A percentile compares a stretch with the other conserved stretches of the same genome.
Evolutionary conservation across 2,329 filamentous ascomycete genomes (phyloP).

Genomic region (Leptoxyphium fumago): DNA sequence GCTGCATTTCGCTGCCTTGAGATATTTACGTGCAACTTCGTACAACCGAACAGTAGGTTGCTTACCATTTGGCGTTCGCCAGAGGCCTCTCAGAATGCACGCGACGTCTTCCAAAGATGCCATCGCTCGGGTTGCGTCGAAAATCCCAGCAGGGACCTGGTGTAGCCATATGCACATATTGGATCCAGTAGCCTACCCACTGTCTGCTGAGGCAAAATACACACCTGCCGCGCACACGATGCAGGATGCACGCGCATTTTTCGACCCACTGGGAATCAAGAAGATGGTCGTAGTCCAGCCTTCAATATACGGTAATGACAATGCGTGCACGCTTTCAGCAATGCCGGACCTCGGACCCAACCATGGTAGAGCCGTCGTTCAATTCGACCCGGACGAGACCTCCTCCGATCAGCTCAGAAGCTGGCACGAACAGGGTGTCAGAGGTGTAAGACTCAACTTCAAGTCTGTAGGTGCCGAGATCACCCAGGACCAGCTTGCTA

Average conservation of each 20-base stretch:
- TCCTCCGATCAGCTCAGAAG: slow-evolving; percentile 26
- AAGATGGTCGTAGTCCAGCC: slow-evolving; percentile 46
- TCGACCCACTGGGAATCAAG: slow-evolving; percentile 34
- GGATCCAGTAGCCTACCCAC: slow-evolving; percentile 36
- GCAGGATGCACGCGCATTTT: slow-evolving; percentile 37
- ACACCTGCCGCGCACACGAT: slow-evolving; percentile 35
- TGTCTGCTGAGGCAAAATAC: slow-evolving; percentile 37
- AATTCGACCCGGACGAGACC: slow-evolving; percentile 35
- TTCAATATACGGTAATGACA: slow-evolving; percentile 47
- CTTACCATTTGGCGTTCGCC: too few species aligned
- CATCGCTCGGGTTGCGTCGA: slow-evolving; percentile 7
- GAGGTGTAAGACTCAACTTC: slow-evolving; percentile 45
- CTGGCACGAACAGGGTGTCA: slow-evolving; percentile 44
- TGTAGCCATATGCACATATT: slow-evolving; percentile 51
- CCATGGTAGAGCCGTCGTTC: slow-evolving; percentile 40
- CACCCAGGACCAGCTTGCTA: slow-evolving; percentile 26
- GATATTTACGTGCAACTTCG: too few species aligned
- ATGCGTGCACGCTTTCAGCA: slow-evolving; percentile 42
- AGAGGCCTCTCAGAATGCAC: neutral
- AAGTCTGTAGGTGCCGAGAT: slow-evolving; percentile 34
- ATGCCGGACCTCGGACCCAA: slow-evolving; percentile 34
- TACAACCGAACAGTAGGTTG: too few species aligned
- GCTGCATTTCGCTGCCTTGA: too few species aligned
- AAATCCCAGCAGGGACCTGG: slow-evolving; percentile 36
- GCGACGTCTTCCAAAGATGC: neutral